phyloP scores from a whole-genome alignment of 2,329 filamentous ascomycete species.

The Davidsoniella australis region DNA sequence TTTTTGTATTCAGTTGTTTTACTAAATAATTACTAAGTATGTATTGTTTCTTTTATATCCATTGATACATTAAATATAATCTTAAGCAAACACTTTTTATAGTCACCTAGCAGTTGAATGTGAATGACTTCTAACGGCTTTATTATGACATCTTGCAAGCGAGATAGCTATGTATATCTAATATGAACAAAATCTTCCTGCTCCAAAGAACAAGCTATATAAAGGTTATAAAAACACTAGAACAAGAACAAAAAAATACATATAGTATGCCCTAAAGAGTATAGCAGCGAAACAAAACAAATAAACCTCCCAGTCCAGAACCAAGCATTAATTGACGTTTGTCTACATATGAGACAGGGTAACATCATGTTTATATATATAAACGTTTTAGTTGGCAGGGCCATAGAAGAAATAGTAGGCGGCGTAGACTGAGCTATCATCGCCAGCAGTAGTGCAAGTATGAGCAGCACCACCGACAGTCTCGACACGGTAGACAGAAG shows the following conservation, averaged over 20 bases:
- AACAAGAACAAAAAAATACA: not conserved
- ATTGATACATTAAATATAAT: not conserved
- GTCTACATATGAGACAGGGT: not conserved
- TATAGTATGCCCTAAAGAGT: not conserved
- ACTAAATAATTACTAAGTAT: not conserved
- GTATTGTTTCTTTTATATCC: not conserved
- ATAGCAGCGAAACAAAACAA: not conserved
- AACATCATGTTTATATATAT: not conserved
- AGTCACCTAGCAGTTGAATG: too few species aligned
- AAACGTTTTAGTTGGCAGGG: constrained; percentile 13
- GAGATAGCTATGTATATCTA: too few species aligned
- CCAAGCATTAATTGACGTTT: not conserved
- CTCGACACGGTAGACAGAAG: constrained; percentile 10
- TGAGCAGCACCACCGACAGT: constrained; percentile 14
- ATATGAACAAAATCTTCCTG: too few species aligned
- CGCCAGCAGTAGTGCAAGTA: constrained; percentile 15
- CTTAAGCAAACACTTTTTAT: too few species aligned
- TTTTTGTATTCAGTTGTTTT: not conserved
- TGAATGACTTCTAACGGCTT: too few species aligned
- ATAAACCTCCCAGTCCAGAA: not conserved
- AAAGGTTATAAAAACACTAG: not conserved
- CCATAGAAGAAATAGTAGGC: constrained; percentile 43
- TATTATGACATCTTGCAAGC: too few species aligned
- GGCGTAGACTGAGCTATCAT: constrained; percentile 33
- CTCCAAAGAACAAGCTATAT: too few species aligned